Evolutionary conservation across 345 rosid genomes (phyloP).

Genomic region (Euclidium syriacum): DNA sequence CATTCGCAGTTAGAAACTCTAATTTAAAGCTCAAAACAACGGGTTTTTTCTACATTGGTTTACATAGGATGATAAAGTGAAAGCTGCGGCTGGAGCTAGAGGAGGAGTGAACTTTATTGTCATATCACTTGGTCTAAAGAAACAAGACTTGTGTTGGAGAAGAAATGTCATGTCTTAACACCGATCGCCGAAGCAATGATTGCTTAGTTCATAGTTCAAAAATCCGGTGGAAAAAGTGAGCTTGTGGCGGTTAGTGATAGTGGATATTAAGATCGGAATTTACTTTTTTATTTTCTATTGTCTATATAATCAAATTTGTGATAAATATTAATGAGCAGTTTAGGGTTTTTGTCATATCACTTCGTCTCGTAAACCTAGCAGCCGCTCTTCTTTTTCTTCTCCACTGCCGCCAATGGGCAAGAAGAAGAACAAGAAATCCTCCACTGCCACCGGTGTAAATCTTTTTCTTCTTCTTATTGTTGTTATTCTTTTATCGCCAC

Average conservation of each 20-base stretch:
- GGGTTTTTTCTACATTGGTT: background rate
- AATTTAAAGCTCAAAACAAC: background rate
- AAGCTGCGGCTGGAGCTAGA: constrained; percentile 53
- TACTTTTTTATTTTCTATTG: background rate
- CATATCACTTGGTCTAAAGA: constrained; percentile 28
- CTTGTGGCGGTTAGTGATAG: constrained; percentile 55
- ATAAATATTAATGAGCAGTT: no score
- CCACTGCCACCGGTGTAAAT: no score
- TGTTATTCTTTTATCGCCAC: no score
- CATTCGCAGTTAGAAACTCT: constrained; percentile 47
- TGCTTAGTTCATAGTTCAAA: constrained; percentile 45
- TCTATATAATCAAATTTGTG: background rate
- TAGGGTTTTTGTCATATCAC: no score
- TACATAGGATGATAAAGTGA: constrained; percentile 42
- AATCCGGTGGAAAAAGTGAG: constrained; percentile 21
- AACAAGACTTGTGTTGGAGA: constrained; percentile 34
- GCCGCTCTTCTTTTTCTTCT: no score
- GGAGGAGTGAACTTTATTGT: constrained; percentile 53
- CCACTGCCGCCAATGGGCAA: no score
- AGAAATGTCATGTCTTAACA: constrained; percentile 43
- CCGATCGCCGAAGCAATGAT: constrained; percentile 40
- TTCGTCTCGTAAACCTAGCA: no score
- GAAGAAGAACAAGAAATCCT: no score
- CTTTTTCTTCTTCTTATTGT: no score
- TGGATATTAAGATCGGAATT: constrained; percentile 36